A percentile compares a stretch with the other conserved stretches of the same genome.
These are phyloP conservation scores for Melampsora americana DNA, from an alignment of 1,284 basidiomycete species.

Conservation along the genomic window DNA sequence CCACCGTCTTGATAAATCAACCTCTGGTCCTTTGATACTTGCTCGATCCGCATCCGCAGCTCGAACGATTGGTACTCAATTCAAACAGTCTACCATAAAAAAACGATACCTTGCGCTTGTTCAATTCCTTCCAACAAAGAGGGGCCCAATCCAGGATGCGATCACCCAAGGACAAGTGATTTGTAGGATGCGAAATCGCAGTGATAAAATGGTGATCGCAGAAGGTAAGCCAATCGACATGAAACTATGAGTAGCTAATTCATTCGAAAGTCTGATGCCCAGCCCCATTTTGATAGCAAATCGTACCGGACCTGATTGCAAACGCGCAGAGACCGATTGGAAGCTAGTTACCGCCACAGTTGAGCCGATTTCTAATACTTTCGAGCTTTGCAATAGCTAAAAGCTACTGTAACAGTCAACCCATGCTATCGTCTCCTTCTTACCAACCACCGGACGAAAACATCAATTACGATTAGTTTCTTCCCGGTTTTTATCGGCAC, in stretches of 20 bases:
- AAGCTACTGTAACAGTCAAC: background rate
- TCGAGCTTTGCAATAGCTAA: background rate
- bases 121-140: slow-evolving; percentile 54
- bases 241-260: background rate
- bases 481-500: slow-evolving; percentile 40
- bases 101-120: slow-evolving; percentile 70
- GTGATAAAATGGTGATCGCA: slow-evolving; percentile 23
- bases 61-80: slow-evolving; percentile 61
- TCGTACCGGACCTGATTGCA: slow-evolving; percentile 26
- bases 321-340: slow-evolving; percentile 18
- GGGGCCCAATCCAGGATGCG: slow-evolving; percentile 19
- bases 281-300: background rate
- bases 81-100: slow-evolving; percentile 58
- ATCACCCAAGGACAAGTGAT: background rate
- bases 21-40: slow-evolving; percentile 65
- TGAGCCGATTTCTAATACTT: slow-evolving; percentile 1
- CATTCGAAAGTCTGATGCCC: background rate
- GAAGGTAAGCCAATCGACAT: slow-evolving; percentile 20
- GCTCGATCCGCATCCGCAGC: slow-evolving; percentile 59
- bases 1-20: slow-evolving; percentile 51
- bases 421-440: slow-evolving; percentile 39
- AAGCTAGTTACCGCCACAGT: slow-evolving; percentile 30
- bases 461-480: slow-evolving; percentile 46
- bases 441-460: slow-evolving; percentile 45
- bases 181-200: slow-evolving; percentile 21